Base-by-base conservation (phyloP, 129 eudicot species). In the Scalesia atractyloides region DNA sequence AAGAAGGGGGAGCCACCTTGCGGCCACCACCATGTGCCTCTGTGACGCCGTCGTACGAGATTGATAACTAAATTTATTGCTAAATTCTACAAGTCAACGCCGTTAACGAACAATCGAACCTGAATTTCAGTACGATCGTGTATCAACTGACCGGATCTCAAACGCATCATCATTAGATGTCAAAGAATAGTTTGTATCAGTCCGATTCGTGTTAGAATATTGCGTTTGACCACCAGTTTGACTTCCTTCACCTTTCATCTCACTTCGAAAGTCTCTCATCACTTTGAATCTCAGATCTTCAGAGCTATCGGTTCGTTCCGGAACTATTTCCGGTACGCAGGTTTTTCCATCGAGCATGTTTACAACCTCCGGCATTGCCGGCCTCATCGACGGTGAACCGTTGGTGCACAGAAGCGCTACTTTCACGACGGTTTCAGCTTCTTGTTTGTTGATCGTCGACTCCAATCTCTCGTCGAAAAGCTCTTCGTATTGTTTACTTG, bases 361-460 rank as follows among this genome's bases (percentile, higher is more conserved):
- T 39, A 82, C 90, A 3, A 89, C 96, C 78, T 89, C 90, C 0
- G 92, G 69, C 96, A 86, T 89, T 5, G 82, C 76, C 24, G 96
- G 96, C 80, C 96, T 82, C 10, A 89, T 61, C 1, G 88, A 75
- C 0, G 90, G 84, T 52, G 96, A 80, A 56, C 78, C 87, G 49
- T 84, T 87, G 0, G 95, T 90, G 80, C 95, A 90, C 68, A 85
- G 47, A 50, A 90, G 85, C 3, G 88, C 87, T 17, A 87, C 70
- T 73, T 81, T 90, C 69, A 85, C 86, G 47, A 85, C 68, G 39
- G 78, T 84, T 64, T 79, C 86, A 4, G 80, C 85, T 78, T 90
- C 95, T 75, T 82, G 73, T 72, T 76, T 83, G 85, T 83, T 78
- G 54, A 82, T 77, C 0, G 54, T 49, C 10, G 77, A 64, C 11